Evolutionary conservation across 176 grass and related monocot genomes (phyloP), one percentile per base, ranked within the genome.

Genomic region (Luzula sylvatica): DNA sequence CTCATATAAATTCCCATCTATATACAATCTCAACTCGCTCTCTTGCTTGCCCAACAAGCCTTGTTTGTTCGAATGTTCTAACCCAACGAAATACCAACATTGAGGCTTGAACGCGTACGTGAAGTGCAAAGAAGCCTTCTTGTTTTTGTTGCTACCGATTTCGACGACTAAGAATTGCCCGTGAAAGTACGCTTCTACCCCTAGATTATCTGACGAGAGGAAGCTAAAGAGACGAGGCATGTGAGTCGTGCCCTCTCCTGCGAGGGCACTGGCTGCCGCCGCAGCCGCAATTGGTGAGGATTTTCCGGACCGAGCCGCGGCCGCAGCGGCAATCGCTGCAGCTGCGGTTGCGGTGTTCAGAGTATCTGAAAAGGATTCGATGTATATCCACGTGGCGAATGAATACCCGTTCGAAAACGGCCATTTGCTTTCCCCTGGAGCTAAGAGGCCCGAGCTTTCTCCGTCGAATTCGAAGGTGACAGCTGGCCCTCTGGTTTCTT

Each of bases 151-250:
- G 3, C 74, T 67, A 23, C 68, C 74, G 63, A 70, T 75, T 71
- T 96, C 90, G 52, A 96, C 74, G 11, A 96, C 90, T 56, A 96
- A 71, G 71, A 96, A 96, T 50, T 96, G 90, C 6, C 90, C 90
- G 82, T 89, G 90, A 72, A 96, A 89, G 64, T 96, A 96, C 44
- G 90, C 90, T 29, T 96, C 90, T 47, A 96, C 66, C 26, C 84
- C 90, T 69, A 78, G 74, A 59, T 96, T 96, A 75, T 96, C 90
- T 0, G 77, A 78, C 52, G 90, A 89, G 44, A 96, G 74, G 67
- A 96, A 96, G 41, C 84, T 89, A 50, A 96, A 96, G 46, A 96
- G 81, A 15, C 90, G 75, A 20, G 90, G 90, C 84, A 96, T 89
- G 58, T 96, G 90, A 52, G 74, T 53, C 18, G 90, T 96, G n/a